Evolutionary conservation across 1,284 basidiomycete genomes (phyloP), one percentile per base, ranked within the genome.

Genomic region (Trichosporon sp.): DNA sequence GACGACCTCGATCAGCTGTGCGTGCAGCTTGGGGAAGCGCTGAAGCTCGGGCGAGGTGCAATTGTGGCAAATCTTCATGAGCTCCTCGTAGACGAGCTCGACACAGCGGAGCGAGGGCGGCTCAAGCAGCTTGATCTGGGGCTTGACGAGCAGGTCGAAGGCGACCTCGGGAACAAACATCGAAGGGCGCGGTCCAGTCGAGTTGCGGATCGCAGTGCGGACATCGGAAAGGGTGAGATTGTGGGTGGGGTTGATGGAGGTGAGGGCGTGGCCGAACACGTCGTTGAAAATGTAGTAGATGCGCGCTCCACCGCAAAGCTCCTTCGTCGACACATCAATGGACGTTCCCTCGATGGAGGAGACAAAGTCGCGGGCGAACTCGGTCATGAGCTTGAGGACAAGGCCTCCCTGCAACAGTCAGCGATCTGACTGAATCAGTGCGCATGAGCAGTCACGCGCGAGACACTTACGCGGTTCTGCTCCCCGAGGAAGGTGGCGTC

Each of bases 241-340:
- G 68, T 90, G 88, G 19, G 94, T 94, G 0, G 96, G 91, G 79
- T 98, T 93, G 80, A 99, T 94, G 14, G 90, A 92, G 73, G 90
- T 88, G 7, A 99, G 89, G 0, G 96, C 96, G 68, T 92, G 88
- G 4, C 97, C 97, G 80, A 99, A 99, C 66, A 99, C 90, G 78
- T 99, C 97, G 81, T 98, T 95, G 89, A 99, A 99, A 83, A 99
- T 98, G 86, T 98, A 98, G 85, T 98, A 99, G 84, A 99, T 94
- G 70, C 97, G 89, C 10, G 97, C 97, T 70, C 97, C 97, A 59
- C 97, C 97, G 35, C 93, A 98, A 8, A 99, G 90, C 82, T 99
- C 97, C 83, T 99, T 99, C 3, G 97, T 99, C 1, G 94, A 97
- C 77, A 98, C 93, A 76, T 98, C 94, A 65, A 96, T 89, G 71